Evolutionary conservation across 257 asterid genomes (phyloP), one percentile per base, ranked within the genome.

Genomic region (Anisodus tanguticus): DNA sequence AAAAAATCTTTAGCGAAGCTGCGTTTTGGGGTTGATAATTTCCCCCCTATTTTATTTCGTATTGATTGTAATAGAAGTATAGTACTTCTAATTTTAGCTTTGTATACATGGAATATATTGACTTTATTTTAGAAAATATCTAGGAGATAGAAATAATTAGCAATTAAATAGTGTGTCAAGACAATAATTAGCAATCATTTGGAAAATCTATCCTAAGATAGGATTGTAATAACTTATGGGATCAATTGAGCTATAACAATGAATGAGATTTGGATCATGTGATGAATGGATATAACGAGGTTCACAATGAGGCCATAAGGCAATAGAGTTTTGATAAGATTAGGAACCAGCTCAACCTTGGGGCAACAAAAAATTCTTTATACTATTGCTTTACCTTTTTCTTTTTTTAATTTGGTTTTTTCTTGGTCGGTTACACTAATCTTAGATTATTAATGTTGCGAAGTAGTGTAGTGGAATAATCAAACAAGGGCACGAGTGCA

Each of bases 291-390:
- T 9, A 53, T 53, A 11, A 53, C 1, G 54, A 41, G 6, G 16
- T 70, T 70, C 79, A 70, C 79, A 17, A 43, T 70, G 79, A 70
- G 16, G 57, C 8, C 55, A 17, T 17, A n/a, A 71, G 16, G 37
- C 57, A 43, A 17, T 37, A 71, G 58, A 17, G 4, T 17, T 71
- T 71, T 70, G 16, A n/a, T 41, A 43, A 71, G 51, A 71, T 71
- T 71, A 71, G 79, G 16, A 43, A 71, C 17, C 58, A 71, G 53
- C 79, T 70, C 41, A 70, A 70, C 79, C 31, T 70, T 70, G 31
- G 35, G 17, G 17, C 4, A 17, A 70, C 55, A 43, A 70, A 69
- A 39, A 71, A 55, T 9, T 71, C 39, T 71, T 37, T 45, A 71
- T 71, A 17, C 58, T 8, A 39, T 45, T 13, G 8, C 81, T 6